A percentile compares a stretch with the other conserved stretches of the same genome.
These are phyloP conservation scores for Vanderwaltozyma tropicalis DNA, from an alignment of 805 yeast species.

Conservation along the genomic window DNA sequence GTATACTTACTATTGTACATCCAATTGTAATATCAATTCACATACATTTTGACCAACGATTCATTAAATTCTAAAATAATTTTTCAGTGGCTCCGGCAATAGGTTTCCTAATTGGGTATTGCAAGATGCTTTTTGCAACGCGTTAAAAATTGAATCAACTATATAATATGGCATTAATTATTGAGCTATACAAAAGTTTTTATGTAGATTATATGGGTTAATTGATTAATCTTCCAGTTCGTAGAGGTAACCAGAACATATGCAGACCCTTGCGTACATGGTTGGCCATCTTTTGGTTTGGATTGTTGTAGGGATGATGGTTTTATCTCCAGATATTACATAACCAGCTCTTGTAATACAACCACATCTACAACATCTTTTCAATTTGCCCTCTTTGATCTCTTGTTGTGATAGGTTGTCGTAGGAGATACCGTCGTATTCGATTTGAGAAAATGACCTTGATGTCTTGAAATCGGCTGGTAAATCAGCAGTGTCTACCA, in stretches of 20 bases:
- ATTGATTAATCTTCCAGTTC: constrained; percentile 11
- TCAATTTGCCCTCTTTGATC: constrained; percentile 20
- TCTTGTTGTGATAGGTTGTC: constrained; percentile 18
- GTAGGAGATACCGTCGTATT: constrained; percentile 27
- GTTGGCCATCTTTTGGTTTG: constrained; percentile 30
- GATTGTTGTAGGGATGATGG: constrained; percentile 26
- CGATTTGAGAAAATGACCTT: constrained; percentile 28
- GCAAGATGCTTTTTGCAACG: background rate
- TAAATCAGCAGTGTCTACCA: constrained; percentile 52
- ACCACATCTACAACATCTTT: constrained; percentile 48
- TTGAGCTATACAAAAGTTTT: no score
- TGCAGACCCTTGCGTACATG: constrained; percentile 26
- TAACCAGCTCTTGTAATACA: constrained; percentile 33
- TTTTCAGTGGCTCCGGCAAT: background rate
- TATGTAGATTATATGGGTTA: background rate
- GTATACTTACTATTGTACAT: no score
- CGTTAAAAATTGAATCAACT: no score
- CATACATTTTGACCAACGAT: no score
- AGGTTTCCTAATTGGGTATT: background rate
- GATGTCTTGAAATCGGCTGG: constrained; percentile 19
- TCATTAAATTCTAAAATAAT: no score
- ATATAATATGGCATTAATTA: no score
- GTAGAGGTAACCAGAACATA: constrained; percentile 29
- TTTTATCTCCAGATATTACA: constrained; percentile 23
- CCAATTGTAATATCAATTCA: no score